These are phyloP conservation scores for Metarhizium album DNA, from an alignment of 2,329 filamentous ascomycete species.

Conservation along the genomic window DNA sequence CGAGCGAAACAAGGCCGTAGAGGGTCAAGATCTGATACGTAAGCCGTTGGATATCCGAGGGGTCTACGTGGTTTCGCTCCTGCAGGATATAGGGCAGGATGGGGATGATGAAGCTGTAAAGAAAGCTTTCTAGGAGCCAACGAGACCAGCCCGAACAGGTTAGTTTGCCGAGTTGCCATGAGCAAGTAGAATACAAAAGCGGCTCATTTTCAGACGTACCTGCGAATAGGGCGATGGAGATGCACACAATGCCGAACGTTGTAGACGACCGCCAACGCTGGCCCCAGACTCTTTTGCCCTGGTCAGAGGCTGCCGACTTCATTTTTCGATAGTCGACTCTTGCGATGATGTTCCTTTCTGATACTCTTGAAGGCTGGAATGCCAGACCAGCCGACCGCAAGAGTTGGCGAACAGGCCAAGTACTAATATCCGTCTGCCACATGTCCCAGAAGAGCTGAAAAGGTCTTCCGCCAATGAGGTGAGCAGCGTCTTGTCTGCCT, in stretches of 20 bases:
- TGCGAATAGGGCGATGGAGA: neutral
- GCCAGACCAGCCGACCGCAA: too few species aligned
- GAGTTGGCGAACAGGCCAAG: too few species aligned
- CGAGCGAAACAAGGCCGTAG: neutral
- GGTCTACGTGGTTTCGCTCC: slow-evolving; percentile 1
- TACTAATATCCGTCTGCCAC: too few species aligned
- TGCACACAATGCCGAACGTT: neutral
- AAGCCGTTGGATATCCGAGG: neutral
- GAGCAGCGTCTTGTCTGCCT: too few species aligned
- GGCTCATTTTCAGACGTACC: neutral
- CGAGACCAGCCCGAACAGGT: neutral
- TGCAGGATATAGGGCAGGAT: neutral
- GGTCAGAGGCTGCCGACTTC: neutral
- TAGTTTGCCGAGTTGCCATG: neutral
- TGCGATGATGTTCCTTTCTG: too few species aligned
- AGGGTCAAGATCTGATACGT: neutral
- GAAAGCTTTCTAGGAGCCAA: neutral
- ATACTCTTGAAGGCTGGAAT: too few species aligned
- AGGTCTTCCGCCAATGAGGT: neutral
- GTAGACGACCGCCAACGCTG: neutral
- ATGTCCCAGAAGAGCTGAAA: too few species aligned
- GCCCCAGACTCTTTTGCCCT: neutral
- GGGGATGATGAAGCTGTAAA: slow-evolving; percentile 1
- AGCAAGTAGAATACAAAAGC: neutral
- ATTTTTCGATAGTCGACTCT: neutral